phyloP scores from a whole-genome alignment of 805 yeast species.

The Wickerhamomyces chambardii region DNA sequence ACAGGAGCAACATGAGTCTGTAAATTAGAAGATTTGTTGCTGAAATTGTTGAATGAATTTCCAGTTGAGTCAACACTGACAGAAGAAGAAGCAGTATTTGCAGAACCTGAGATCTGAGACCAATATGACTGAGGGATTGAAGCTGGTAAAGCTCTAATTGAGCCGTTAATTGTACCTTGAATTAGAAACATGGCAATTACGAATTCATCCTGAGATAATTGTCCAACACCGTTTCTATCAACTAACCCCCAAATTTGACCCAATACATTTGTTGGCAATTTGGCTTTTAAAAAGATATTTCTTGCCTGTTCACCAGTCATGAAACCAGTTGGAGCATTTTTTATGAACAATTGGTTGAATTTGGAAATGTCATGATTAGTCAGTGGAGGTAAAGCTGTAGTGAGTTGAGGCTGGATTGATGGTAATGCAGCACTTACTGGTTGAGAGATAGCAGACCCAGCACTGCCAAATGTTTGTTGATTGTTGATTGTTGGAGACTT shows the following conservation, averaged over 20 bases:
- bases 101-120: constrained; percentile 20
- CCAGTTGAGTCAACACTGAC: constrained; percentile 20
- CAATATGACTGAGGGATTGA: constrained; percentile 33
- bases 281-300: constrained; percentile 82
- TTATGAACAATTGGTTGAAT: constrained; percentile 66
- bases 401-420: constrained; percentile 13
- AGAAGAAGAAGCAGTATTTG: constrained; percentile 9
- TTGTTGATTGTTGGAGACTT: constrained; percentile 2
- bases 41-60: constrained; percentile 6
- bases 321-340: constrained; percentile 48
- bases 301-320: constrained; percentile 77
- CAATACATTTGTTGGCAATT: constrained; percentile 64
- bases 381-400: constrained; percentile 36
- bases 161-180: constrained; percentile 66
- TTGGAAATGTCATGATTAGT: constrained; percentile 48
- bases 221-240: constrained; percentile 69
- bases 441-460: no score
- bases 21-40: constrained; percentile 13
- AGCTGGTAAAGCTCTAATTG: constrained; percentile 49
- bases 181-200: constrained; percentile 93
- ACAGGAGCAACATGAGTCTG: no score
- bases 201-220: constrained; percentile 66
- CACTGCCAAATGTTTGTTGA: no score
- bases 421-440: constrained; percentile 23
- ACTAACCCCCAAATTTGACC: constrained; percentile 88